phyloP scores from a whole-genome alignment of 352 stramenopile genomes.

The Elongisporangium undulatum region DNA sequence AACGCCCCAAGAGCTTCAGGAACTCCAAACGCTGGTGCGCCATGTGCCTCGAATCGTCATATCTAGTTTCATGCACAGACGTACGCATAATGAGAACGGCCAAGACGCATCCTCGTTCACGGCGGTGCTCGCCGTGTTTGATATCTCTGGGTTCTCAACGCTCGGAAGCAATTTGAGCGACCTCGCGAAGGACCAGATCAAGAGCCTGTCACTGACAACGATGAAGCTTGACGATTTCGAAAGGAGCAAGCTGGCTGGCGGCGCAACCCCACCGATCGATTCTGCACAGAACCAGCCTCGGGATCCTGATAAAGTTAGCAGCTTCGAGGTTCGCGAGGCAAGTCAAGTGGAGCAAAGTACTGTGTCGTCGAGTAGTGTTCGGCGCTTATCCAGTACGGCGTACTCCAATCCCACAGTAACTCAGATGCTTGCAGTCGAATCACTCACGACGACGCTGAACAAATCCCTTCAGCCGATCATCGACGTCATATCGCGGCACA shows the following conservation, averaged over 20 bases:
- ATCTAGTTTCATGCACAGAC: constrained; percentile 43
- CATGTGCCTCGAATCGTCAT: constrained; percentile 74
- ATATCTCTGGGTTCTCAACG: constrained; percentile 84
- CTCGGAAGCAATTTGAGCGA: constrained; percentile 71
- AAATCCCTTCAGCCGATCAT: constrained; percentile 76
- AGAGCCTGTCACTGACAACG: too few species aligned
- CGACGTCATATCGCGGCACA: constrained; percentile 64
- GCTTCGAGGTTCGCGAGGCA: too few species aligned
- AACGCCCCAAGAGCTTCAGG: constrained; percentile 9
- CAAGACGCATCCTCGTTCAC: constrained; percentile 45
- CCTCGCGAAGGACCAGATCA: constrained; percentile 43
- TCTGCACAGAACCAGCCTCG: too few species aligned
- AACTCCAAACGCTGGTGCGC: constrained; percentile 59
- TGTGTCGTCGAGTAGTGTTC: too few species aligned
- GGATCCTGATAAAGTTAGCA: too few species aligned
- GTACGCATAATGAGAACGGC: constrained; percentile 29
- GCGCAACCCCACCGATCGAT: too few species aligned
- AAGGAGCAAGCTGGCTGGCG: too few species aligned
- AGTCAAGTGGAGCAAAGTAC: too few species aligned
- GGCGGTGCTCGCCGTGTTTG: constrained; percentile 72
- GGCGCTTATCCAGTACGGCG: too few species aligned
- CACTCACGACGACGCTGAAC: constrained; percentile 74
- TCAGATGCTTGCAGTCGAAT: constrained; percentile 73
- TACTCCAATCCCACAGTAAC: too few species aligned
- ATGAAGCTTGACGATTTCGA: too few species aligned